phyloP scores from a whole-genome alignment of 2,329 filamentous ascomycete genomes.

The Stagonosporopsis cucurbitacearum region DNA sequence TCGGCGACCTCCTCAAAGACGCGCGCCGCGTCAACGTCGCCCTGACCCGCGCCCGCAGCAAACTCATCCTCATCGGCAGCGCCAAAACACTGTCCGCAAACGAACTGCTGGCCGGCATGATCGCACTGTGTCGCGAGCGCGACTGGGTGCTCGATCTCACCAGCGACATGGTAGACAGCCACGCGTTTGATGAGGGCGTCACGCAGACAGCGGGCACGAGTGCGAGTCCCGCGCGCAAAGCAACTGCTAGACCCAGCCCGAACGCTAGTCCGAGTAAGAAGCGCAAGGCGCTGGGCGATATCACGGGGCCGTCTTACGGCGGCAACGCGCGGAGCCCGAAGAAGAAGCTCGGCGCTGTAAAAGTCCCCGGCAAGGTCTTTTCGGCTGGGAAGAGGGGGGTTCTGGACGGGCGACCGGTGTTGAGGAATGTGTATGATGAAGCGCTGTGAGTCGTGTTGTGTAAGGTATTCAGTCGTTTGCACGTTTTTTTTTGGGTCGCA shows the following conservation, averaged over 20 bases:
- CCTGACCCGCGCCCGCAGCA: slow-evolving; percentile 89
- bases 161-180: slow-evolving; percentile 66
- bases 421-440: slow-evolving; percentile 78
- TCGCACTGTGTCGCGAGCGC: slow-evolving; percentile 76
- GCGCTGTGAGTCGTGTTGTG: slow-evolving; percentile 28
- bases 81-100: slow-evolving; percentile 72
- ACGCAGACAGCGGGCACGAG: slow-evolving; percentile 46
- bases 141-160: slow-evolving; percentile 83
- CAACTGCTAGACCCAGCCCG: not conserved
- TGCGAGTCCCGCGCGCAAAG: not conserved
- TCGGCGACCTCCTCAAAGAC: slow-evolving; percentile 91
- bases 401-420: slow-evolving; percentile 70
- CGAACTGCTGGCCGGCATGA: slow-evolving; percentile 78
- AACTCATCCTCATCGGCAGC: slow-evolving; percentile 87
- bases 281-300: slow-evolving; percentile 36
- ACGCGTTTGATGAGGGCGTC: slow-evolving; percentile 67
- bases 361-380: slow-evolving; percentile 65
- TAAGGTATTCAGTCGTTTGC: too few species aligned
- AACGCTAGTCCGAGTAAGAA: slow-evolving; percentile 45
- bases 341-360: slow-evolving; percentile 45
- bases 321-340: slow-evolving; percentile 25
- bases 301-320: slow-evolving; percentile 18
- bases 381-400: slow-evolving; percentile 63
- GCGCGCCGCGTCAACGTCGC: slow-evolving; percentile 96
- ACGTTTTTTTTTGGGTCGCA: too few species aligned